Base-by-base conservation (phyloP, 805 yeast genomes). In the Lachancea dasiensis region DNA sequence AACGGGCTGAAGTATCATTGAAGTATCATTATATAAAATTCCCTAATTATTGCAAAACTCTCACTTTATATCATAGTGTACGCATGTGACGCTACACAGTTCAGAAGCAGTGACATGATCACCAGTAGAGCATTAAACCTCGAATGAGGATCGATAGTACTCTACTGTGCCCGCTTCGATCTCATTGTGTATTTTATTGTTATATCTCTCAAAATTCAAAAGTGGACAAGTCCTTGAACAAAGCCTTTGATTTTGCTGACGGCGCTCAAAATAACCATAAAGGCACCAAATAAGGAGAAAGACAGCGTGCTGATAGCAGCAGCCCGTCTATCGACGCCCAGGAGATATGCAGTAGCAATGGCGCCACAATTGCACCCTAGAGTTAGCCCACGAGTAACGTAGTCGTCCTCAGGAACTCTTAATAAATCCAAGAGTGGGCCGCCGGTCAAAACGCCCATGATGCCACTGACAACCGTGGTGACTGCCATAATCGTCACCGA, bases 321-420 rank as follows among this genome's bases (percentile, higher is more conserved):
- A 11, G 92, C 90, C 47, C 90, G 65, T 10, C 92, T 83, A 51
- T 83, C 87, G 22, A 70, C 69, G 19, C 73, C 73, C 24, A 84
- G 59, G 32, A 84, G 61, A 56, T 81, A 81, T 0, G 90, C 89
- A 2, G 94, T 81, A 3, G 87, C 85, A 35, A 84, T 81, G 1
- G 95, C 94, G 7, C 89, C 86, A 52, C 89, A 81, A 51, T 80
- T 81, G 35, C 81, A 70, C 4, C 94, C 95, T 34, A 82, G 60
- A 0, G 86, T 77, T 14, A 83, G 75, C 3, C 94, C 95, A 45
- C 87, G 61, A 0, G 86, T 79, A 6, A 84, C 79, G 52, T 73
- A 83, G 54, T 84, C 92, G 48, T 73, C 72, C 21, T 70, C 68
- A 5, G 75, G 67, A 5, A 84, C 67, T 26, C 79, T 53, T 21